Evolutionary conservation across 2,329 filamentous ascomycete genomes (phyloP), one percentile per base, ranked within the genome.

Genomic region (Mycosphaerella sp.): DNA sequence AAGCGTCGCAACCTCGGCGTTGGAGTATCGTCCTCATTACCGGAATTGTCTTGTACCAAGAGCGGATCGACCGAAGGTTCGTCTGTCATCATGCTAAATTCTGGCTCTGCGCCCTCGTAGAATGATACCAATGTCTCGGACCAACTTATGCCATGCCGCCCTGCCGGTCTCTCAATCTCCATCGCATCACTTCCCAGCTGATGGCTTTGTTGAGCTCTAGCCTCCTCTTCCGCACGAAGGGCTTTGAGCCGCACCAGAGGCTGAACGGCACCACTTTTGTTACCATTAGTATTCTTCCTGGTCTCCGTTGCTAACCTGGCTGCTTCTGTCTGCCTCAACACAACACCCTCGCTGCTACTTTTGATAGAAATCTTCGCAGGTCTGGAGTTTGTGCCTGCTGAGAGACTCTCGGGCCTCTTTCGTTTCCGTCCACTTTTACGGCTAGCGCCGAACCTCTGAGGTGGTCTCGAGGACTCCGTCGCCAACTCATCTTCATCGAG

Each of bases 301-400:
- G 75, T 78, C 13, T 70, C 48, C 9, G 70, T 60, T 9, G 73
- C 68, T 7, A 77, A 61, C 50, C 75, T 71, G 53, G 77, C 75
- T 13, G 74, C 73, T 51, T 77, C 74, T 5, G 70, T 71, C 56
- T 71, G 71, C 62, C 74, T 75, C 28, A 76, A 65, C 14, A 77
- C 68, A 6, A 76, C 68, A 7, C 57, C 57, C 4, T 69, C 70
- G 8, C 64, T 64, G 12, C 66, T 64, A 9, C 73, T 69, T 17
- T 74, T 70, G 18, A 76, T 70, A 1, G 71, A 66, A 21, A 76
- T 75, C 56, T 60, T 70, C 43, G 70, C 72, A 4, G 71, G 70
- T 4, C 61, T 54, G 30, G 44, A 53, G 58, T 66, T 17, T 56
- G 57, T 65, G n/a, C 68, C 66, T 16, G 53, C 32, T 12, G 54